A percentile compares a stretch with the other conserved stretches of the same genome.
These are phyloP conservation scores for Logfia minima DNA, from an alignment of 129 eudicot species.

Conservation along the genomic window DNA sequence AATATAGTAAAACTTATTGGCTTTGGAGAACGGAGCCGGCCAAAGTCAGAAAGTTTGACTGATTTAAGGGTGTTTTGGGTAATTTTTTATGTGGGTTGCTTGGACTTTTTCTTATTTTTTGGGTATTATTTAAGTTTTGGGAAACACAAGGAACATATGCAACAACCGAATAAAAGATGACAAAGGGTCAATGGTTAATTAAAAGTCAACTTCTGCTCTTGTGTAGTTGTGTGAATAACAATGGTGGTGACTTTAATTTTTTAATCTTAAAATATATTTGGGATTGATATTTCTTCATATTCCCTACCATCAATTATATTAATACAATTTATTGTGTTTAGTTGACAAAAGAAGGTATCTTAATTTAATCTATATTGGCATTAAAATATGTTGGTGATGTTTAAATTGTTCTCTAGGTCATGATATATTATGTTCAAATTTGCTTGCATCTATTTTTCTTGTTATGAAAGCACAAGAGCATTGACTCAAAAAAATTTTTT, in stretches of 20 bases:
- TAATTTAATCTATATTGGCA: neutral
- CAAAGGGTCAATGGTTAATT: slow-evolving; percentile 21
- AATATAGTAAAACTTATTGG: neutral
- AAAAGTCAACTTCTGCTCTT: slow-evolving; percentile 28
- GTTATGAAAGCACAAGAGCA: too few species aligned
- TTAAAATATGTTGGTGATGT: too few species aligned
- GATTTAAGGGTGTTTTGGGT: slow-evolving; percentile 8
- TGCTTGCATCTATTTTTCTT: too few species aligned
- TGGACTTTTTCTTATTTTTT: neutral
- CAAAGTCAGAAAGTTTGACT: slow-evolving; percentile 24
- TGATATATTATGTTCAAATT: too few species aligned
- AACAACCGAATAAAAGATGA: slow-evolving; percentile 24
- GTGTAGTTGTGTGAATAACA: neutral
- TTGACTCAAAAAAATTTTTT: too few species aligned
- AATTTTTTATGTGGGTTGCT: neutral
- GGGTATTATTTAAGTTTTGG: neutral
- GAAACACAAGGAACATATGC: slow-evolving; percentile 30
- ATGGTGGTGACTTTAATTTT: neutral
- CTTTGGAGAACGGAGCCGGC: slow-evolving; percentile 36
- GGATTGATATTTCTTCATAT: too few species aligned
- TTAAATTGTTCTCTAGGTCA: too few species aligned
- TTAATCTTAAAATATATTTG: neutral
- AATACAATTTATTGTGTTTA: neutral
- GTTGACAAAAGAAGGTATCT: neutral
- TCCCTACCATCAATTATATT: neutral